phyloP scores from a whole-genome alignment of 495 filamentous ascomycete species.

The Trichoderma asperelloides region DNA sequence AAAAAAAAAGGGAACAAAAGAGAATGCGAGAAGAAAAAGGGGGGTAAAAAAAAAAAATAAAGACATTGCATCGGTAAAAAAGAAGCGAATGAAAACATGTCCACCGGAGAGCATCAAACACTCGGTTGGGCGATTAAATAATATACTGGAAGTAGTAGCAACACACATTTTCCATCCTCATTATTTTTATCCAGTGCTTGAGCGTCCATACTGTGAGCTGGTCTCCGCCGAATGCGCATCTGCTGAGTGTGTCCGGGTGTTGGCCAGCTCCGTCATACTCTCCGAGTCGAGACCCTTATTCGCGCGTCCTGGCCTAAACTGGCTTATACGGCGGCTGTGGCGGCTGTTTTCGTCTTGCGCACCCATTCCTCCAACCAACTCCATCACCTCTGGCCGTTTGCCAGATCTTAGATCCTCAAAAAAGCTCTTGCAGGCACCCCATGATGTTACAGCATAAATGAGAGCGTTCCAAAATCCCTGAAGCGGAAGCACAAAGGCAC shows the following conservation, averaged over 20 bases:
- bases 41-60: neutral
- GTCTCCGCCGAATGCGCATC: neutral
- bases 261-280: constrained; percentile 36
- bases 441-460: constrained; percentile 65
- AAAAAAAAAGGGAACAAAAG: neutral
- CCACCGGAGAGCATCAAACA: neutral
- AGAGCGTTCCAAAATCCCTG: constrained; percentile 85
- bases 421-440: constrained; percentile 35
- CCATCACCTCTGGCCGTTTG: constrained; percentile 15
- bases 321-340: neutral
- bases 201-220: neutral
- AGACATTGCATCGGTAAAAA: neutral
- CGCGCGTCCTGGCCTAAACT: constrained; percentile 10
- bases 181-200: neutral
- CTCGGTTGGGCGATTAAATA: neutral
- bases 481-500: constrained; percentile 67
- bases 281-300: constrained; percentile 19
- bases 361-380: constrained; percentile 13
- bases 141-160: neutral
- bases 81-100: neutral
- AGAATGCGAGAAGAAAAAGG: neutral
- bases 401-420: constrained; percentile 17
- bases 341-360: neutral
- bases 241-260: constrained; percentile 15
- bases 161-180: neutral